A percentile compares a stretch with the other conserved stretches of the same genome.
Conservation (phyloP, 1,284 basidiomycete genomes). For the Apiotrichum laibachii region DNA sequence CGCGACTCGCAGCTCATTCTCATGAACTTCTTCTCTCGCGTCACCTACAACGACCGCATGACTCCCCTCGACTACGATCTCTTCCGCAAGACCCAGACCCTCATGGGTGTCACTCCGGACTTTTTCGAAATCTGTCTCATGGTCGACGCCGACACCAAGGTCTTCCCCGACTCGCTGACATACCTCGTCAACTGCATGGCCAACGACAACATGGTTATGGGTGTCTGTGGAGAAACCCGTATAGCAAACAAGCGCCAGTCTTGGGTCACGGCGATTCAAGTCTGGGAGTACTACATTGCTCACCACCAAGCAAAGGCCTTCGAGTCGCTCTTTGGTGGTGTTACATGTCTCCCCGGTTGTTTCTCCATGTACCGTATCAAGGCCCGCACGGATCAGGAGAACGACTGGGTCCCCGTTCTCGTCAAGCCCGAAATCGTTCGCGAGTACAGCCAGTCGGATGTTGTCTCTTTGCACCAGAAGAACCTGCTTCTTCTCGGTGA, state of each 20-base stretch:
- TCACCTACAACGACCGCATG: conserved; percentile 99
- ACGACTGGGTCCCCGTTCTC: conserved; percentile 97
- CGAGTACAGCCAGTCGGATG: conserved; percentile 92
- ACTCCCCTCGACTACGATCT: conserved; percentile 95
- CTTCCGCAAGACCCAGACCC: conserved; percentile 91
- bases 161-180: conserved; percentile 79
- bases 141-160: conserved; percentile 98
- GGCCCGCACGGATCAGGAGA: conserved; percentile 77
- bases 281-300: conserved; percentile 98
- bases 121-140: conserved; percentile 97
- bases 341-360: conserved; percentile 96
- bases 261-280: conserved; percentile 96
- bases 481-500: conserved; percentile 94
- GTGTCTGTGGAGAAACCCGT: conserved; percentile 95
- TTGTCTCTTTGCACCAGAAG: conserved; percentile 95
- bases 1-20: conserved; percentile 97
- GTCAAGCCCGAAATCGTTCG: conserved; percentile 96
- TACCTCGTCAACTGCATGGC: conserved; percentile 96
- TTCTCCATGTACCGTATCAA: conserved; percentile 99
- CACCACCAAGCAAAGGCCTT: conserved; percentile 98
- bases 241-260: conserved; percentile 97
- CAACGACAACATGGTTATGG: conserved; percentile 98
- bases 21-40: conserved; percentile 99
- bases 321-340: conserved; percentile 98
- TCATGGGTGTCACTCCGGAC: conserved; percentile 99